Evolutionary conservation across 441 rosid species (phyloP).

Genomic region (Cnidoscolus chayamansa): DNA sequence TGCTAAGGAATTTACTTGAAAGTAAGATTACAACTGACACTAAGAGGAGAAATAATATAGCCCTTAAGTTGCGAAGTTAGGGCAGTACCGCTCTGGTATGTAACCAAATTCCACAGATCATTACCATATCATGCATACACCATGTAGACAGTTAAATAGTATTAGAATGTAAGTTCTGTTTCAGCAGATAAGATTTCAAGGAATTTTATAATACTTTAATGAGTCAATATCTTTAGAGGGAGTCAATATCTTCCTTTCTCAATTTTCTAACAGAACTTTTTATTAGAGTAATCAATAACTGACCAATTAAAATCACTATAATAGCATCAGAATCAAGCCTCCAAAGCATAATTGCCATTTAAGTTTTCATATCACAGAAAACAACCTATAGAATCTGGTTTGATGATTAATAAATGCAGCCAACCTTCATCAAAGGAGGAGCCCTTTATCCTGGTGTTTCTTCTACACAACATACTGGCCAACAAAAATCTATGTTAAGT

Average conservation of each 20-base stretch:
- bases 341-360: not conserved
- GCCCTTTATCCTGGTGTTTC: not conserved
- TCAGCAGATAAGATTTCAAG: not conserved
- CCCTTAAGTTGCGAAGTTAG: not conserved
- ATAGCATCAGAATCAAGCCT: not conserved
- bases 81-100: not conserved
- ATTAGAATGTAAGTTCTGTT: not conserved
- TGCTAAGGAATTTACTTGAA: not conserved
- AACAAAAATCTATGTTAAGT: not conserved
- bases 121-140: not conserved
- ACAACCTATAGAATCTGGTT: not conserved
- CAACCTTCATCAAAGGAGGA: not conserved
- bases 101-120: not conserved
- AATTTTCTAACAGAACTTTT: not conserved
- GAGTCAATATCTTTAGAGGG: not conserved
- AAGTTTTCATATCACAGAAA: not conserved
- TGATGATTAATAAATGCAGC: not conserved
- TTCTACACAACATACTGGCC: not conserved
- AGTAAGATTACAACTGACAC: not conserved
- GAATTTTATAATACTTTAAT: not conserved
- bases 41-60: not conserved
- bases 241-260: not conserved
- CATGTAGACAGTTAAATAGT: not conserved
- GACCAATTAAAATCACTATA: slow-evolving; percentile 1
- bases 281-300: not conserved